Evolutionary conservation across 1,284 basidiomycete genomes (phyloP).

Genomic region (Austroboletus niveus): DNA sequence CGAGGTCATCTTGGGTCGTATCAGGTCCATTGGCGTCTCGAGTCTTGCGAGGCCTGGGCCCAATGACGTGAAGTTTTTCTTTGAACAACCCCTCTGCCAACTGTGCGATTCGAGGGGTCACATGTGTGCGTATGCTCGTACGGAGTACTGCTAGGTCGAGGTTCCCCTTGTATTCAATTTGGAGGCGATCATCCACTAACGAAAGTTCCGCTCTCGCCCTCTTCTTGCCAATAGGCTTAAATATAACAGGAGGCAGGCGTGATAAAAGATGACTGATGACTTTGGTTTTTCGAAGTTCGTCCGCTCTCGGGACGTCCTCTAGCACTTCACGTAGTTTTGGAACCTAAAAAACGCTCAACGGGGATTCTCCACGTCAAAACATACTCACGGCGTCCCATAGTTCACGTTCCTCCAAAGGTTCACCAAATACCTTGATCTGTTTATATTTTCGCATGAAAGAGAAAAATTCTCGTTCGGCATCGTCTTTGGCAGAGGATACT

Average conservation of each 20-base stretch:
- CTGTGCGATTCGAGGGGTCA: constrained; percentile 54
- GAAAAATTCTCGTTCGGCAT: constrained; percentile 28
- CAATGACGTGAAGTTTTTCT: constrained; percentile 53
- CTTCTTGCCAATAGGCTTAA: constrained; percentile 8
- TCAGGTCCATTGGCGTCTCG: constrained; percentile 12
- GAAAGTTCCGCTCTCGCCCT: not conserved
- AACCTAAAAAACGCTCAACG: constrained; percentile 27
- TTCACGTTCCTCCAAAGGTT: constrained; percentile 38
- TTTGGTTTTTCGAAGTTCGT: constrained; percentile 20
- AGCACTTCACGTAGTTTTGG: constrained; percentile 23
- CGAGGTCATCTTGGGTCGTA: constrained; percentile 9
- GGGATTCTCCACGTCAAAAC: not conserved
- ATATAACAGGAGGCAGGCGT: constrained; percentile 13
- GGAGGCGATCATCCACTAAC: not conserved
- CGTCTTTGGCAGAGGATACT: constrained; percentile 36
- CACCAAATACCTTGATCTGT: constrained; percentile 37
- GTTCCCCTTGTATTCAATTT: constrained; percentile 36
- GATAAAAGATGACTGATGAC: constrained; percentile 22
- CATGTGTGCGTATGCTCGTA: constrained; percentile 44
- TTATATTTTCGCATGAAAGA: constrained; percentile 36
- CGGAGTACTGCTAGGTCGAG: constrained; percentile 54
- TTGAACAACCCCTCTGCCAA: constrained; percentile 50
- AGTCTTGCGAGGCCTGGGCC: constrained; percentile 32
- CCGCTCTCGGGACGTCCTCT: constrained; percentile 20
- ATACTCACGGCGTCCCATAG: constrained; percentile 42